These are phyloP conservation scores for Jamesozyma hellenica DNA, from an alignment of 805 yeast genomes.

Conservation along the genomic window DNA sequence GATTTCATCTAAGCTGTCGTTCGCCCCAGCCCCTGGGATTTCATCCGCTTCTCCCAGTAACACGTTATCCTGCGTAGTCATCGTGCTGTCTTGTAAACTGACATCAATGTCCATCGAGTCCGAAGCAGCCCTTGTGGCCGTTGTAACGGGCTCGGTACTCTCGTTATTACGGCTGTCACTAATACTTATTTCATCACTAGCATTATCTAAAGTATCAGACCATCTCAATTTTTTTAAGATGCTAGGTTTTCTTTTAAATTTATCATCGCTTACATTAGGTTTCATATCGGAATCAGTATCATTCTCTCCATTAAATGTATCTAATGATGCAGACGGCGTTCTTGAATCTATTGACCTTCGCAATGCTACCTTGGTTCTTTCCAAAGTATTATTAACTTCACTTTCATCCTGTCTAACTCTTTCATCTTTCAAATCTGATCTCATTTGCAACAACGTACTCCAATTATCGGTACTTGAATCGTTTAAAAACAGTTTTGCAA, in stretches of 20 bases:
- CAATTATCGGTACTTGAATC: not conserved
- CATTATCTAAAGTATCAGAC: slow-evolving; percentile 1
- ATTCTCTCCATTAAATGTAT: not conserved
- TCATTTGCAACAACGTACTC: not conserved
- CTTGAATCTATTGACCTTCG: not conserved
- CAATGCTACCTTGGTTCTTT: not conserved
- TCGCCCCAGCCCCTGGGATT: not conserved
- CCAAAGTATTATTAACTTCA: not conserved
- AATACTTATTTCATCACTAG: too few species aligned
- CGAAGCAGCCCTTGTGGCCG: not conserved
- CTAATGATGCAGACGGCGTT: not conserved
- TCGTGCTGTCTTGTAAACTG: slow-evolving; percentile 17
- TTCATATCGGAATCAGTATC: not conserved
- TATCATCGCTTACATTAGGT: not conserved
- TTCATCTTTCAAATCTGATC: not conserved
- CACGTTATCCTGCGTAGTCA: slow-evolving; percentile 1
- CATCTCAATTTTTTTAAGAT: slow-evolving; percentile 4
- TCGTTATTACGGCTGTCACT: too few species aligned
- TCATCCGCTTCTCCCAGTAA: not conserved
- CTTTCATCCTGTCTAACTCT: not conserved
- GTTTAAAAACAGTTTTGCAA: slow-evolving; percentile 16
- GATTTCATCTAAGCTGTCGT: not conserved
- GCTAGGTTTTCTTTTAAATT: not conserved
- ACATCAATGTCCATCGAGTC: slow-evolving; percentile 11
- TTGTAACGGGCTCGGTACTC: not conserved